Percentiles rank a stretch among this genome's conserved stretches.
Evolutionary conservation across 75 land plant genomes (phyloP).

Genomic region (Sequoiadendron giganteum): DNA sequence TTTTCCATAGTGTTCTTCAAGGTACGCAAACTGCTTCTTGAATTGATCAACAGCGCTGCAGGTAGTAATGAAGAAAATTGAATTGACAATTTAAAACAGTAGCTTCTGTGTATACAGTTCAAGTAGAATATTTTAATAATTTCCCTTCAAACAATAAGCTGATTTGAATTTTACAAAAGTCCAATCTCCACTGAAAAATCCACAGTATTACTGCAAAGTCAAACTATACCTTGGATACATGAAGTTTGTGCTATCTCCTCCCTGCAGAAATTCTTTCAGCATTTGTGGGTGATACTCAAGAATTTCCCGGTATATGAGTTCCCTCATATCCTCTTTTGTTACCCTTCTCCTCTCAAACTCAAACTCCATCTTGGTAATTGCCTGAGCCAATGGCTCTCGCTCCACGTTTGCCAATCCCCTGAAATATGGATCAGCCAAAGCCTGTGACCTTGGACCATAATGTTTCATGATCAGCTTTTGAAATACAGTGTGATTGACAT

Average conservation of each 20-base stretch:
- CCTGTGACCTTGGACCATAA: constrained; percentile 47
- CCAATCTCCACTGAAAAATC: not conserved
- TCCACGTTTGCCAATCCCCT: constrained; percentile 79
- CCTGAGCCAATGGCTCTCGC: constrained; percentile 89
- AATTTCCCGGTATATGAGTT: constrained; percentile 87
- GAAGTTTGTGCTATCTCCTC: constrained; percentile 72
- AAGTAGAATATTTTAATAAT: not conserved
- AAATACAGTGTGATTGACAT: not conserved
- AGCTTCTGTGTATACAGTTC: not conserved
- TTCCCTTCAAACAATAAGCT: not conserved
- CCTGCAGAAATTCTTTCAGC: constrained; percentile 78
- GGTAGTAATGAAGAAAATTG: not conserved
- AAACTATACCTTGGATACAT: constrained; percentile 87
- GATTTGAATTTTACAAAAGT: not conserved
- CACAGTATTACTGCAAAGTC: not conserved
- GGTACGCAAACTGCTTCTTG: constrained; percentile 89
- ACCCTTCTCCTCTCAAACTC: constrained; percentile 94
- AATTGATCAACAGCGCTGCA: constrained; percentile 96
- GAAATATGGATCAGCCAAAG: constrained; percentile 96
- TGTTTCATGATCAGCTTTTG: not conserved
- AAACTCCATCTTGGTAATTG: constrained; percentile 90
- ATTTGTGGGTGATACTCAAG: constrained; percentile 92
- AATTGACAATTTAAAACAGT: not conserved
- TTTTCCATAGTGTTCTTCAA: constrained; percentile 90
- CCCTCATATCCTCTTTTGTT: constrained; percentile 92